Conservation (phyloP, 129 eudicot genomes). For the Gnaphalium uliginosum region DNA sequence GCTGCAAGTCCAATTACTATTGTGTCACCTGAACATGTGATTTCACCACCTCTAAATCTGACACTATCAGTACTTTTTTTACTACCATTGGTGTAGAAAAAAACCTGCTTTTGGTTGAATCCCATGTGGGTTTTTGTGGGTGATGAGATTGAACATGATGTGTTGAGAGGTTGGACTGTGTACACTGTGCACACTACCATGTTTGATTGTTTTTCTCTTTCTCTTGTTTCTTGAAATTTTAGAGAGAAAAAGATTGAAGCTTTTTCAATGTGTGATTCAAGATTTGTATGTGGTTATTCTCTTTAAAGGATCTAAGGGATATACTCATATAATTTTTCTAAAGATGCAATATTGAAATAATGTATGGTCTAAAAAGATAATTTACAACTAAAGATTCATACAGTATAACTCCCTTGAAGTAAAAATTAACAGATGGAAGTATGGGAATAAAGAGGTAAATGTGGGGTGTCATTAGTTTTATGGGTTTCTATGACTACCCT, state of each 20-base stretch:
- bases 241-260: conserved; percentile 37
- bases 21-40: conserved; percentile 66
- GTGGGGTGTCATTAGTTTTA: conserved; percentile 37
- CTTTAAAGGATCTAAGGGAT: conserved; percentile 12
- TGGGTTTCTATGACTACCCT: conserved; percentile 56
- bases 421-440: conserved; percentile 36
- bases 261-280: conserved; percentile 27
- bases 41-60: conserved; percentile 21
- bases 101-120: conserved; percentile 61
- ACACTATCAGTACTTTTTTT: conserved; percentile 31
- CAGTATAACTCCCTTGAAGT: conserved; percentile 25
- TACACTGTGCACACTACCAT: conserved; percentile 64
- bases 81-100: conserved; percentile 38
- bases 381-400: conserved; percentile 3
- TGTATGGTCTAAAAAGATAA: conserved; percentile 35
- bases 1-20: conserved; percentile 90
- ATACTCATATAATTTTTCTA: not conserved
- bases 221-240: conserved; percentile 22
- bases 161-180: conserved; percentile 60
- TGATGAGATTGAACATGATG: conserved; percentile 64
- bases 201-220: conserved; percentile 19
- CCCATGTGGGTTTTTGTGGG: conserved; percentile 64
- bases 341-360: conserved; percentile 20
- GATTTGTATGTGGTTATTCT: conserved; percentile 20
- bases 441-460: conserved; percentile 12